phyloP scores from a whole-genome alignment of 768 basidiomycete species.

The Amanita rubescens region DNA sequence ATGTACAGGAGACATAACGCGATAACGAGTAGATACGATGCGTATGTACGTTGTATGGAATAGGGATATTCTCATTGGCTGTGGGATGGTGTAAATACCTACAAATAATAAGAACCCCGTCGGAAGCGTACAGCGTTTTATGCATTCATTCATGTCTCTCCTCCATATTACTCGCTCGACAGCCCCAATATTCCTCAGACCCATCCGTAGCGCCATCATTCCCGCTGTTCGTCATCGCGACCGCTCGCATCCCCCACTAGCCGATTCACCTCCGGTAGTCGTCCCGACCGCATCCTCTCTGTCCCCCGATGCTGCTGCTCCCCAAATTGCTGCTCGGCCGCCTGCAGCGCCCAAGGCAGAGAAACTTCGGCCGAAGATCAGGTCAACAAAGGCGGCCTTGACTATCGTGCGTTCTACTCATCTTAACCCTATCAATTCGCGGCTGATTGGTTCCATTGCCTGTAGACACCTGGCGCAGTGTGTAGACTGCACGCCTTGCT shows the following conservation, averaged over 20 bases:
- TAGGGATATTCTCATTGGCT: conserved; percentile 23
- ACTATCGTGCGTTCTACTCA: conserved; percentile 46
- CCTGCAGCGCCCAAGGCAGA: conserved; percentile 61
- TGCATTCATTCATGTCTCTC: conserved; percentile 21
- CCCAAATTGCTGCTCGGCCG: conserved; percentile 65
- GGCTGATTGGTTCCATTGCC: conserved; percentile 6
- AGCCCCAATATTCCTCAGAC: conserved; percentile 26
- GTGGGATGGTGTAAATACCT: conserved; percentile 10
- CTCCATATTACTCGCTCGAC: conserved; percentile 21
- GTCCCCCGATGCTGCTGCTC: conserved; percentile 55
- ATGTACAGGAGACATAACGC: conserved; percentile 58
- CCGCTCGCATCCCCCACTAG: conserved; percentile 17
- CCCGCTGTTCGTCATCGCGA: conserved; percentile 45
- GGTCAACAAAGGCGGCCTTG: conserved; percentile 71
- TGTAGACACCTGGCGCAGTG: conserved; percentile 76
- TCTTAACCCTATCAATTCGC: neutral
- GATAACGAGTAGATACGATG: too few species aligned
- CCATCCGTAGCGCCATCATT: conserved; percentile 57
- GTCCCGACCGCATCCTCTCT: conserved; percentile 39
- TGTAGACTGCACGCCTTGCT: conserved; percentile 64
- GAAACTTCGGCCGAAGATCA: conserved; percentile 56
- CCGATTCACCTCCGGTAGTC: conserved; percentile 47
- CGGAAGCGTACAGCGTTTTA: conserved; percentile 7
- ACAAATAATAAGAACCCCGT: conserved; percentile 20
- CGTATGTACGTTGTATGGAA: conserved; percentile 9